phyloP scores from a whole-genome alignment of 306 rosid genomes.

The Prosopis cineraria region DNA sequence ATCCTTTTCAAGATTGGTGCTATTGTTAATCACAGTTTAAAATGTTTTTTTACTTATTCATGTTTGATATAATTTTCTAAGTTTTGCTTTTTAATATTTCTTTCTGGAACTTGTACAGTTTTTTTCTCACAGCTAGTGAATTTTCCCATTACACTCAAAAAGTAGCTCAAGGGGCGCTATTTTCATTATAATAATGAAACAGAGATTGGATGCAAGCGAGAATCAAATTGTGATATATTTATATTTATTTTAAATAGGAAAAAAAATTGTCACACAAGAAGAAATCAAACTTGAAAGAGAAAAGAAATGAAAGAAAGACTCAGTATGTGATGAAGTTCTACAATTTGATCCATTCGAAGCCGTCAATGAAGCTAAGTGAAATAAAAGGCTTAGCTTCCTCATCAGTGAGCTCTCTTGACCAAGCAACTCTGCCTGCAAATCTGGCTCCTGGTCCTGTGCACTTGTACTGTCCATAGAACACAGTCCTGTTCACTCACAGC shows the following conservation, averaged over 20 bases:
- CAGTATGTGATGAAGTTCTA: neutral
- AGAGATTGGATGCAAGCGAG: neutral
- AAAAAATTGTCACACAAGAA: neutral
- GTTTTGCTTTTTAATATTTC: no score
- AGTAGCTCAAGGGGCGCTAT: neutral
- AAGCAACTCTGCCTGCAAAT: slow-evolving; percentile 66
- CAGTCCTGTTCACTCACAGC: slow-evolving; percentile 50
- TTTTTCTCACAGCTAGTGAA: no score
- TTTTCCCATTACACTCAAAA: no score
- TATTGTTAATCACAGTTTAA: no score
- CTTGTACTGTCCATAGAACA: slow-evolving; percentile 76
- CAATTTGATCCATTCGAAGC: slow-evolving; percentile 43
- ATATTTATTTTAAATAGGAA: slow-evolving; percentile 13
- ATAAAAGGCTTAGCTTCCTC: slow-evolving; percentile 71
- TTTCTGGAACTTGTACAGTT: no score
- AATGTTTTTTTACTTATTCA: no score
- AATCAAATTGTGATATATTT: slow-evolving; percentile 10
- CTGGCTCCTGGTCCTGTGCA: slow-evolving; percentile 74
- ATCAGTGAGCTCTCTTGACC: slow-evolving; percentile 73
- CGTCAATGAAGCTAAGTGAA: slow-evolving; percentile 60
- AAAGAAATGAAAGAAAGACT: neutral
- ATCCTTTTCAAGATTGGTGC: no score
- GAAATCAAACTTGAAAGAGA: neutral
- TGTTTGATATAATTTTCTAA: no score
- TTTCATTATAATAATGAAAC: neutral